Conservation (phyloP, 345 rosid species). For the Arabidopsis arenosa region DNA sequence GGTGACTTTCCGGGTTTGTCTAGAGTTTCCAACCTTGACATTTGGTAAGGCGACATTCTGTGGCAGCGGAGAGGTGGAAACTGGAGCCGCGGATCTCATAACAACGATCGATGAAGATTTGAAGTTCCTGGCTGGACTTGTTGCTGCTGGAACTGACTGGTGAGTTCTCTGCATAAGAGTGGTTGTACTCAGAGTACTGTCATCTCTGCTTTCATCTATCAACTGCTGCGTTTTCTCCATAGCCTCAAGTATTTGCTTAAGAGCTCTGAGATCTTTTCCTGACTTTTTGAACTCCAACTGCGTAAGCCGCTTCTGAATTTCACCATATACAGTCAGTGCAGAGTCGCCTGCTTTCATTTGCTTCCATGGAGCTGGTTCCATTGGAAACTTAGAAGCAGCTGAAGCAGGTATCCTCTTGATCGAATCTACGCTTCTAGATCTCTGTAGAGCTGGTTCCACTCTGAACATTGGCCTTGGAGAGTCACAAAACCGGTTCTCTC, state of each 20-base stretch:
- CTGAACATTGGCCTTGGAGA: conserved; percentile 55
- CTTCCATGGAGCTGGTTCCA: conserved; percentile 80
- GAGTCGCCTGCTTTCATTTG: conserved; percentile 46
- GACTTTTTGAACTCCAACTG: conserved; percentile 77
- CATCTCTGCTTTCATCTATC: conserved; percentile 48
- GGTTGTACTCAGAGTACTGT: conserved; percentile 42
- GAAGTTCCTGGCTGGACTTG: conserved; percentile 47
- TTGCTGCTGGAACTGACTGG: conserved; percentile 44
- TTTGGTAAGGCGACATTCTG: conserved; percentile 42
- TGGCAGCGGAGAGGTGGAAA: conserved; percentile 44
- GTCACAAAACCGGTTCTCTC: conserved; percentile 47
- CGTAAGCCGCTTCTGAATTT: conserved; percentile 78
- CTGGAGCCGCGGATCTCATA: conserved; percentile 53
- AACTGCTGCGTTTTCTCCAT: conserved; percentile 71
- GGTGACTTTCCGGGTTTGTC: conserved; percentile 47
- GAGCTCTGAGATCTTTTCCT: conserved; percentile 90
- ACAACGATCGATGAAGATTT: conserved; percentile 57
- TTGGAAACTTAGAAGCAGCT: conserved; percentile 56
- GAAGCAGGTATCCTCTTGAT: conserved; percentile 52
- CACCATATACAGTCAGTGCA: conserved; percentile 69
- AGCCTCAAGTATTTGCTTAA: conserved; percentile 84
- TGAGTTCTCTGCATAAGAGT: conserved; percentile 47
- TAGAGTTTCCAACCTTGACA: conserved; percentile 44
- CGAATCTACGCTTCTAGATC: conserved; percentile 49
- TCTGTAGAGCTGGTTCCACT: conserved; percentile 54